These are phyloP conservation scores for Melocanna baccifera DNA, from an alignment of 176 grass and related monocot genomes.

Conservation along the genomic window DNA sequence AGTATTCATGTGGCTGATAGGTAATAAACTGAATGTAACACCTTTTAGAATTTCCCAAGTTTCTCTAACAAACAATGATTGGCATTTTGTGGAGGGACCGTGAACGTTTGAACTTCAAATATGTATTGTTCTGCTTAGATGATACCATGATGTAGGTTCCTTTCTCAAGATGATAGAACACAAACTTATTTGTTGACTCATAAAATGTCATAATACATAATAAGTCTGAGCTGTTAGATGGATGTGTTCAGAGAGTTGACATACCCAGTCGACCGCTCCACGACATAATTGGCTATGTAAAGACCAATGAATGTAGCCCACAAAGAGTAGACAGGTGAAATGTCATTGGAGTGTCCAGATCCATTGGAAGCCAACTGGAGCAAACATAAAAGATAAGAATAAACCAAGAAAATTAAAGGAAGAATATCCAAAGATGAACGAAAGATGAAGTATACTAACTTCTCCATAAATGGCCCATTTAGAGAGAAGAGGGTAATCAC, in stretches of 20 bases:
- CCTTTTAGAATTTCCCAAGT: not conserved
- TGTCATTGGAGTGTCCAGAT: constrained; percentile 69
- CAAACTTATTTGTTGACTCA: not conserved
- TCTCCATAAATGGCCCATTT: constrained; percentile 99
- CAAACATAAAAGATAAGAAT: constrained; percentile 42
- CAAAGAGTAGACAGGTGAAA: constrained; percentile 87
- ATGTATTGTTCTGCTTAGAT: constrained; percentile 6
- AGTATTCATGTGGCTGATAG: constrained; percentile 11
- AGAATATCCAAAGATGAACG: not conserved
- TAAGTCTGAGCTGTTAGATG: not conserved
- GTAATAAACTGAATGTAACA: constrained; percentile 14
- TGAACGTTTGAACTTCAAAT: not conserved
- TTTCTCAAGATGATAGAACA: not conserved
- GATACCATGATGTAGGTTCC: not conserved
- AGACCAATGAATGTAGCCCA: constrained; percentile 97
- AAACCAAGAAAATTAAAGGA: not conserved
- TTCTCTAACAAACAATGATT: not conserved
- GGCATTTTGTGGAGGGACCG: not conserved
- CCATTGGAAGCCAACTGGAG: constrained; percentile 72
- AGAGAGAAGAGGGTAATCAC: constrained; percentile 87
- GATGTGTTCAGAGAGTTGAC: constrained; percentile 23
- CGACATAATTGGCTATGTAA: constrained; percentile 95
- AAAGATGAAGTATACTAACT: constrained; percentile 38
- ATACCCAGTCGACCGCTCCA: constrained; percentile 96
- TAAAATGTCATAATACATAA: not conserved